Evolutionary conservation across 2,329 filamentous ascomycete species (phyloP), one percentile per base, ranked within the genome.

Genomic region (Aureobasidium uvarum): DNA sequence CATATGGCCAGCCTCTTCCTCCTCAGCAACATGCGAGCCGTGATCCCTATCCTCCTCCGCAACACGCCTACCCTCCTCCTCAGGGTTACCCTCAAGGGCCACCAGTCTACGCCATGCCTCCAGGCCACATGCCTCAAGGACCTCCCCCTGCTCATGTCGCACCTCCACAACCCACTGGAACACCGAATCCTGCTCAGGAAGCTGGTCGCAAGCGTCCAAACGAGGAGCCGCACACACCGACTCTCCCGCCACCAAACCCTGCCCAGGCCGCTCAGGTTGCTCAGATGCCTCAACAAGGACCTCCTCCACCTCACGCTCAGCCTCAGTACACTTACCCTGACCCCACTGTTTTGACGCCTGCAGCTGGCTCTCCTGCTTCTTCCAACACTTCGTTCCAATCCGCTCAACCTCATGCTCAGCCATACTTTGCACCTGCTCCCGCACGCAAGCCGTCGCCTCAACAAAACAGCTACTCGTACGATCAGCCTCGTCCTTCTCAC

Each of bases 161-260:
- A 14, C 52, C 63, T 41, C 64, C 65, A 14, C 67, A 65, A 36
- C 46, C 48, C 14, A 56, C 65, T 55, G 41, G 63, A 60, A 64
- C 63, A 46, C 43, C 72, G 64, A 13, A 71, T 70, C 33, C 68
- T 50, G 70, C 68, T 25, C 66, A 63, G 25, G 68, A 73, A 66
- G 70, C 76, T 67, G 75, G 77, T 70, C 77, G 76, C 72, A 83
- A 82, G 76, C 79, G 81, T 69, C 73, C 76, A 33, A 77, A 76
- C 66, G 76, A 80, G 48, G 80, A 82, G 75, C 80, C 81, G 71
- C 80, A 82, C 69, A 81, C 80, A 66, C 80, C 80, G 33, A 82
- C 80, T 52, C 73, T 81, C 68, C 79, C 80, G 59, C 80, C 80
- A 66, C 80, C 80, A 64, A 79, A 79, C 71, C 80, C 76, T 50